Evolutionary conservation across 2,329 filamentous ascomycete genomes (phyloP).

Genomic region (Lecanicillium sp.): DNA sequence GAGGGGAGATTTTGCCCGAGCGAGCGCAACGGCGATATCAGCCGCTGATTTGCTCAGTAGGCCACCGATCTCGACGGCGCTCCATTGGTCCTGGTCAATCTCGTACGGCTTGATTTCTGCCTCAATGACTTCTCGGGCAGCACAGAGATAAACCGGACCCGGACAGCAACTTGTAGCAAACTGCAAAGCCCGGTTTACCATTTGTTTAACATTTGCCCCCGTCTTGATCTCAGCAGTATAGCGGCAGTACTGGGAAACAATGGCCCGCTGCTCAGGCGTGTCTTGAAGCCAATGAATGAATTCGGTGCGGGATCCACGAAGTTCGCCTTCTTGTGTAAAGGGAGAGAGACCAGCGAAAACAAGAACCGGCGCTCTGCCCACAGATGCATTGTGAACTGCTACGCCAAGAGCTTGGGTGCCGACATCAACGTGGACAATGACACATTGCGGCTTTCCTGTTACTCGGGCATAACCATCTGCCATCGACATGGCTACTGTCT

Average conservation of each 20-base stretch:
- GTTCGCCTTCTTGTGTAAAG: conserved; percentile 69
- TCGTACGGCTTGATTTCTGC: conserved; percentile 69
- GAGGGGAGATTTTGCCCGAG: conserved; percentile 56
- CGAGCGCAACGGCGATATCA: conserved; percentile 54
- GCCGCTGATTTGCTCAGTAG: conserved; percentile 43
- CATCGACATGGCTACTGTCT: conserved; percentile 83
- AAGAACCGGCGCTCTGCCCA: conserved; percentile 64
- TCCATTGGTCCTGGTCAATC: conserved; percentile 63
- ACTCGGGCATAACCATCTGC: conserved; percentile 72
- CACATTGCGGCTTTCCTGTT: conserved; percentile 64
- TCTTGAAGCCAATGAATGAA: conserved; percentile 86
- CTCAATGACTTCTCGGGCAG: conserved; percentile 76
- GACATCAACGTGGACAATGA: conserved; percentile 75
- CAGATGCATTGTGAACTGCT: conserved; percentile 72
- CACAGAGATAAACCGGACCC: conserved; percentile 72
- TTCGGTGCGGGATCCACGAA: conserved; percentile 68
- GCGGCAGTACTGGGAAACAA: conserved; percentile 77
- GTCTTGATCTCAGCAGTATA: conserved; percentile 78
- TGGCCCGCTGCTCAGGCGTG: conserved; percentile 72
- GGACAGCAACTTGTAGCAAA: conserved; percentile 71
- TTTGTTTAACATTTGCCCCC: conserved; percentile 79
- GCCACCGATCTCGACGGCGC: conserved; percentile 58
- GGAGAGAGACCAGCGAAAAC: conserved; percentile 74
- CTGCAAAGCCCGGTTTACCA: conserved; percentile 76
- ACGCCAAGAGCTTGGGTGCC: conserved; percentile 72